Evolutionary conservation across 2,329 filamentous ascomycete genomes (phyloP).

Genomic region (Gaeumannomyces sp.): DNA sequence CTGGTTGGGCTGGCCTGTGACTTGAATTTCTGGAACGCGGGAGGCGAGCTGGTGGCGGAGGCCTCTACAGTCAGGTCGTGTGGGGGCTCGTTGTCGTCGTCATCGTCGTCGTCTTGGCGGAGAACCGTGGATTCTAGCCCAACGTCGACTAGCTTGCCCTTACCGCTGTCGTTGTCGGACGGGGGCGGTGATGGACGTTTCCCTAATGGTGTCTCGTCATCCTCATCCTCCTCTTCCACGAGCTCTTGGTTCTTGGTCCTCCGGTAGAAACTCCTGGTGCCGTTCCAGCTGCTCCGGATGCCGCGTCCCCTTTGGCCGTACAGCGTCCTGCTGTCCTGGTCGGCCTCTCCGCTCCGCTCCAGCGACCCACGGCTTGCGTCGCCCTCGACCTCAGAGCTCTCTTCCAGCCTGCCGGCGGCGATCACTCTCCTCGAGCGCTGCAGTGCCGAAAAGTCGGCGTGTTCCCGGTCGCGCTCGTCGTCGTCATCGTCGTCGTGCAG

Average conservation of each 20-base stretch:
- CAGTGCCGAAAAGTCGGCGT: constrained; percentile 88
- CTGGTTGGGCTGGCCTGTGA: constrained; percentile 24
- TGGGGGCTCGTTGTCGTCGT: constrained; percentile 43
- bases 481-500: constrained; percentile 95
- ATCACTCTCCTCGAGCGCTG: constrained; percentile 87
- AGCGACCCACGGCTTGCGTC: constrained; percentile 54
- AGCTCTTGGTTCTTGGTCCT: constrained; percentile 15
- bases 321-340: constrained; percentile 25
- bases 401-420: constrained; percentile 73
- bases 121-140: constrained; percentile 66
- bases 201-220: constrained; percentile 15
- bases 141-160: constrained; percentile 77
- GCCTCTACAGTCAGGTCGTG: constrained; percentile 53
- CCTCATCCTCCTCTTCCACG: constrained; percentile 24
- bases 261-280: constrained; percentile 38
- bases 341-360: constrained; percentile 38
- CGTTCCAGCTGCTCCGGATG: constrained; percentile 61
- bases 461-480: constrained; percentile 81
- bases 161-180: constrained; percentile 28
- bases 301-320: constrained; percentile 45
- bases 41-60: constrained; percentile 46
- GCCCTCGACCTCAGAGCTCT: constrained; percentile 78
- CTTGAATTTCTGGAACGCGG: constrained; percentile 57
- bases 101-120: constrained; percentile 39
- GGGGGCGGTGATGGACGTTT: constrained; percentile 2